Evolutionary conservation across 2,329 filamentous ascomycete species (phyloP), one percentile per base, ranked within the genome.

Genomic region (Escovopsis sp.): DNA sequence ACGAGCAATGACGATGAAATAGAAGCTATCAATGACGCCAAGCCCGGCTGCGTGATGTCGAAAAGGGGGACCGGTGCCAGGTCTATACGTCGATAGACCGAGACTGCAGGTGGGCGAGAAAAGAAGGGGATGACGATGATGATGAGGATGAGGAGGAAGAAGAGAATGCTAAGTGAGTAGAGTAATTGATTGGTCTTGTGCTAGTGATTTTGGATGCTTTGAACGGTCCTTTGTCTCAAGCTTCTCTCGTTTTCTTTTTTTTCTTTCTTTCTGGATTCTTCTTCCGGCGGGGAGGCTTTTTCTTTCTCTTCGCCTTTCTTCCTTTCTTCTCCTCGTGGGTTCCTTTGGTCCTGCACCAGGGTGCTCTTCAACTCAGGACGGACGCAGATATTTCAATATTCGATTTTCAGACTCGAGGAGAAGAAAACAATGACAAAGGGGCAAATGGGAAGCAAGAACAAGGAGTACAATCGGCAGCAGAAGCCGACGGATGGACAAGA

Each of bases 371-470:
- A 51, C 49, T 51, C 48, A 57, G 50, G 45, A 46, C 43, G 39
- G 51, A 53, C 42, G 49, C 50, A 53, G 56, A 58, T 60, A 64
- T 60, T n/a, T 67, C 60, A 68, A 68, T 68, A 23, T 67, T 55
- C 66, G 61, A 66, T 66, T 66, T n/a, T n/a, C n/a, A 60, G 63
- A 58, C 50, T 57, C 56, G 49, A 45, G 50, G 46, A 45, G 49
- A 49, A 46, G 21, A 23, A 51, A 44, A 46, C 40, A 48, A 49
- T 44, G 50, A 44, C 45, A 56, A 51, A 50, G 50, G 50, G 53
- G 49, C 37, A 50, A 51, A 48, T 37, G 54, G 50, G 50, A 43
- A 48, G 43, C 48, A 52, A 45, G 48, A 56, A 53, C 54, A 56
- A 56, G 49, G 52, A 56, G 55, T 60, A 60, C 57, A 60, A 50